Evolutionary conservation across 2,329 filamentous ascomycete species (phyloP), one percentile per base, ranked within the genome.

Genomic region (Ceratocystis lukuohia): DNA sequence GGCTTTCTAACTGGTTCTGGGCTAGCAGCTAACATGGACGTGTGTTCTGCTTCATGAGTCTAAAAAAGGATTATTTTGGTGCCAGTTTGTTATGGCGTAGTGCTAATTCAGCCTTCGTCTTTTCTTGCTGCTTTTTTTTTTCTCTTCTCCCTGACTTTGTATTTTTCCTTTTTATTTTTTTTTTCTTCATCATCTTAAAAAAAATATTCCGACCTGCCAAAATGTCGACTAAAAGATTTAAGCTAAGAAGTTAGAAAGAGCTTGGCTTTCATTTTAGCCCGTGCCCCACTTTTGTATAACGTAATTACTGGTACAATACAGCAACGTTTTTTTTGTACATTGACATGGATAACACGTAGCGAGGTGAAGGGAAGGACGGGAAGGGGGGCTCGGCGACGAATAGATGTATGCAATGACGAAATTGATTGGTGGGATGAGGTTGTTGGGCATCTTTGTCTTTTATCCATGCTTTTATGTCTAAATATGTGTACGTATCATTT

Each of bases 141-240:
- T 50, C 22, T 5, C 8, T 22, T 22, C 6, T n/a, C 12, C 7
- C 17, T 22, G 17, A 1, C 12, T 48, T 10, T 20, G n/a, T 7
- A n/a, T 22, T 10, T 50, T 50, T 48, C 10, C 10, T 50, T 10
- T 48, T 48, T 22, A 8, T 10, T 2, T 50, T 22, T 22, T 50
- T 50, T 53, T 53, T 53, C 48, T 53, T 53, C 48, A 53, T 37
- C 7, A 53, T 25, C 10, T 25, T 10, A 53, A 28, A 25, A 25
- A 53, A 53, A 25, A 53, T 53, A 53, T 15, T 53, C 48, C 48
- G 48, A 53, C 20, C 48, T 53, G 48, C 48, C 48, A 53, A 53
- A 53, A 53, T 53, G 7, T 20, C 48, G 20, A 53, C 20, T 53
- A 53, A 53, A 53, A 53, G 7, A 8, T 53, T 53, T 53, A 53